Base-by-base conservation (phyloP, 208 protist species). In the Trypanosoma melophagium region DNA sequence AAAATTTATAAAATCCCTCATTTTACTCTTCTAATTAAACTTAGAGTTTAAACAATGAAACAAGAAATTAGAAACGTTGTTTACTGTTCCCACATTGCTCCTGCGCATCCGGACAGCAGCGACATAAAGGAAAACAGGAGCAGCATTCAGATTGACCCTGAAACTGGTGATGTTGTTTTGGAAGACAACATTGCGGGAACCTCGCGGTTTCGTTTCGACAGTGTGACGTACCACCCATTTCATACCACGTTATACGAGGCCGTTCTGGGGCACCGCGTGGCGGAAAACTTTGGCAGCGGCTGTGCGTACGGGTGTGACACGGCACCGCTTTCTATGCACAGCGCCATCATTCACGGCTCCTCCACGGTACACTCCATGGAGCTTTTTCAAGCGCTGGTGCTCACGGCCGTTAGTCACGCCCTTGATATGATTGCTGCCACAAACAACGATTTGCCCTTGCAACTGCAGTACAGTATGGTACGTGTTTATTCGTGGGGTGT, bases 401-500 rank as follows among this genome's bases (percentile, higher is more conserved):
- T 70, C 19, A 53, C 54, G 2, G 44, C 63, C 24, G 58, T 77
- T 16, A 17, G 38, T 53, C 45, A 63, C 47, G 66, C 66, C 10
- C 44, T 71, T 25, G 66, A 58, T 16, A 25, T 71, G 31, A 40
- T 55, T 14, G 42, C 16, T 0, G 17, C n/a, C 2, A 54, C 24
- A 9, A 16, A 41, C 28, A 44, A 17, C 2, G 63, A 4, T 35
- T 35, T 35, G 0, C 2, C 55, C 12, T 42, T 21, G 17, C 55
- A 45, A 25, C 52, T 71, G 9, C 60, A 66, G 24, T 79, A 72
- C 66, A 79, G 74, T 56, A 47, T 79, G 14, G 41, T 71, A 25
- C 73, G 73, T 21, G 61, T 78, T 21, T 79, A 79, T 61, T 79
- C 73, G 25, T 79, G 73, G 78, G 78, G 72, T 40, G 47, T 69